These are phyloP conservation scores for Mortierella alpina DNA, from an alignment of 192 early-diverging fungal species.

Conservation along the genomic window DNA sequence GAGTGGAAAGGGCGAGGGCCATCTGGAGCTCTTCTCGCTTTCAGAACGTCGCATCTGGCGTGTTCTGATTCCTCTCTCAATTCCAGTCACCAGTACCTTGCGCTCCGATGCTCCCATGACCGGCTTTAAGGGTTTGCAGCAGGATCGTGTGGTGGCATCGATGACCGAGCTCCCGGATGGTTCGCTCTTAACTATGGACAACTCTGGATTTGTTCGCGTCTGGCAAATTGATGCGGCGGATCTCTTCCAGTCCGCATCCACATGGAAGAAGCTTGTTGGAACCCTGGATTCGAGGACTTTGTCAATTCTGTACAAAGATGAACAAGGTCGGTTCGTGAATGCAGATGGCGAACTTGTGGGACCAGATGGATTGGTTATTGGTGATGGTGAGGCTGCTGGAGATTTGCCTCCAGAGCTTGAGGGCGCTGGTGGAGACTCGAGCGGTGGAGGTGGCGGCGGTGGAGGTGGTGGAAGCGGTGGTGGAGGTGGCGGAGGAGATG, in stretches of 20 bases:
- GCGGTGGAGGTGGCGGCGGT: slow-evolving; percentile 36
- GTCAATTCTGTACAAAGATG: slow-evolving; percentile 66
- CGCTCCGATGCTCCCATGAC: slow-evolving; percentile 49
- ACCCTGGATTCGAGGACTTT: slow-evolving; percentile 62
- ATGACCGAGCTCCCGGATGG: slow-evolving; percentile 67
- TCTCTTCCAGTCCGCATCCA: slow-evolving; percentile 62
- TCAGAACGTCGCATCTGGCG: slow-evolving; percentile 62
- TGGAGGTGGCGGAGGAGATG: slow-evolving; percentile 51
- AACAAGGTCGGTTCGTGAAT: slow-evolving; percentile 51
- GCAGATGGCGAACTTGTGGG: slow-evolving; percentile 26
- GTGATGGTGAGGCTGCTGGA: slow-evolving; percentile 8
- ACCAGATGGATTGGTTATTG: slow-evolving; percentile 19
- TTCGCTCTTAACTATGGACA: slow-evolving; percentile 69
- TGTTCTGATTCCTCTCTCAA: slow-evolving; percentile 60
- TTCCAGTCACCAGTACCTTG: slow-evolving; percentile 53
- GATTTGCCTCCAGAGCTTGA: slow-evolving; percentile 37
- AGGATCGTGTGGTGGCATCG: slow-evolving; percentile 59
- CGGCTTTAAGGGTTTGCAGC: slow-evolving; percentile 55
- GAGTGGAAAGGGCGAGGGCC: slow-evolving; percentile 66
- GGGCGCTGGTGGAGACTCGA: slow-evolving; percentile 25
- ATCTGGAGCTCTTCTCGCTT: slow-evolving; percentile 65
- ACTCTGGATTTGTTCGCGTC: slow-evolving; percentile 62
- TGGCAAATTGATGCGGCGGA: slow-evolving; percentile 69
- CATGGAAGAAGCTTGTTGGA: slow-evolving; percentile 72
- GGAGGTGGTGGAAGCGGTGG: slow-evolving; percentile 46